Evolutionary conservation across 305 asterid genomes (phyloP), one percentile per base, ranked within the genome.

Genomic region (Solanum hybrid): DNA sequence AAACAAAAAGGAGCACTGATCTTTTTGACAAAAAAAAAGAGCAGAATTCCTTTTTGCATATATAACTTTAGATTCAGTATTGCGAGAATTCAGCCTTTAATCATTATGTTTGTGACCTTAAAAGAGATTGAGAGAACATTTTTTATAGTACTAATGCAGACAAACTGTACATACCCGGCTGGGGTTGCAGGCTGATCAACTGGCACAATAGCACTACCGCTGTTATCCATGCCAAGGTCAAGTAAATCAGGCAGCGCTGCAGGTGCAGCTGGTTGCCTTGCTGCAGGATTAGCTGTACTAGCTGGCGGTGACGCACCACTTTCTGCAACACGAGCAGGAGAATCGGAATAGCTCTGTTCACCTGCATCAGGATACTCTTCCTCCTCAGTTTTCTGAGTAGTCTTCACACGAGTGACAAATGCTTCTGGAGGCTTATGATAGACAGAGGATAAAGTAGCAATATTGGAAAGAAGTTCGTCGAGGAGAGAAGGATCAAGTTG

Each of bases 341-440:
- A 92, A 35, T 97, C 99, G 64, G 99, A 95, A 92, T 92, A 90
- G 71, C 97, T 98, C 88, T 90, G 92, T 92, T 95, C 98, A 79
- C 95, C 90, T 89, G 94, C 99, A 78, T 97, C 99, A 2, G 95
- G 93, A 92, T 93, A 98, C 17, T 98, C 99, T 89, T 97, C 99
- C 89, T 98, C 99, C 90, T 98, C 99, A 4, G 98, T 94, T 94
- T 89, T 96, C 91, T 96, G 98, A 60, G 94, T 73, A 72, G 98
- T 95, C 92, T 94, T 96, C 88, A 98, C 97, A 87, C 98, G 99
- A 78, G 99, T 98, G 88, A 96, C 95, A 60, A 98, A 98, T 89
- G 98, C 95, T 77, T 98, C 99, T 36, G 99, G 99, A 37, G 98
- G 99, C 92, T 98, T 98, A 95, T 98, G 99, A 95, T 95, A 98